Evolutionary conservation across 441 rosid species (phyloP).

Genomic region (Pelargonium fulgidum): DNA sequence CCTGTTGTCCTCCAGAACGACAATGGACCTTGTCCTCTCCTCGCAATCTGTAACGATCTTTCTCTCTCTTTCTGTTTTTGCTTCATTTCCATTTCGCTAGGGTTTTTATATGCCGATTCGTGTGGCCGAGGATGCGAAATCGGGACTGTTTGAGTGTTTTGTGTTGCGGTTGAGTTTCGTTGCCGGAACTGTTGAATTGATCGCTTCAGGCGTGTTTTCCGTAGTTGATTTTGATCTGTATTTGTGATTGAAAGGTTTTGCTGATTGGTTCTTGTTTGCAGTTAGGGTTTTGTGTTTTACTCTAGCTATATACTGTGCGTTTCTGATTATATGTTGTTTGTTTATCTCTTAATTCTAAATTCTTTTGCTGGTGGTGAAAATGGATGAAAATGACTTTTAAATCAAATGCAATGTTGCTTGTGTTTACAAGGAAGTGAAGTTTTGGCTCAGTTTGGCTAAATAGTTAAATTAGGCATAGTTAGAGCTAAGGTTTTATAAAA

Average conservation of each 20-base stretch:
- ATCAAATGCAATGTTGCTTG: background rate
- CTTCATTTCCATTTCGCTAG: slow-evolving; percentile 15
- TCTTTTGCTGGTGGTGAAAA: background rate
- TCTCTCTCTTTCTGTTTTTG: slow-evolving; percentile 15
- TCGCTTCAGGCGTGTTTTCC: background rate
- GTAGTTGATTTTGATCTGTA: background rate
- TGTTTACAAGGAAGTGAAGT: background rate
- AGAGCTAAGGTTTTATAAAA: too few relatives aligned
- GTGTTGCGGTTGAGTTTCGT: background rate
- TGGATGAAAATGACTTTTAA: background rate
- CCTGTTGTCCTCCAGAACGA: slow-evolving; percentile 93
- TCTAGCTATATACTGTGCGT: background rate
- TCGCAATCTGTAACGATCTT: slow-evolving; percentile 66
- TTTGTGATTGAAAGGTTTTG: background rate
- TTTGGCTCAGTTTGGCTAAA: background rate
- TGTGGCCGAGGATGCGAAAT: background rate
- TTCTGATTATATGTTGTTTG: slow-evolving; percentile 1
- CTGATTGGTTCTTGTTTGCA: background rate
- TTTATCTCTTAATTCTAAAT: background rate
- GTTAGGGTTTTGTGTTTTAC: slow-evolving; percentile 7
- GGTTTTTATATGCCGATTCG: slow-evolving; percentile 13
- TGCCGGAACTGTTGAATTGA: slow-evolving; percentile 1
- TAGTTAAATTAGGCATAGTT: background rate
- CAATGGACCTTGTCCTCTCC: slow-evolving; percentile 96
- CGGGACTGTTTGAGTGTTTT: background rate